These are phyloP conservation scores for Gardenia jasminoides DNA, from an alignment of 257 asterid species.

Conservation along the genomic window DNA sequence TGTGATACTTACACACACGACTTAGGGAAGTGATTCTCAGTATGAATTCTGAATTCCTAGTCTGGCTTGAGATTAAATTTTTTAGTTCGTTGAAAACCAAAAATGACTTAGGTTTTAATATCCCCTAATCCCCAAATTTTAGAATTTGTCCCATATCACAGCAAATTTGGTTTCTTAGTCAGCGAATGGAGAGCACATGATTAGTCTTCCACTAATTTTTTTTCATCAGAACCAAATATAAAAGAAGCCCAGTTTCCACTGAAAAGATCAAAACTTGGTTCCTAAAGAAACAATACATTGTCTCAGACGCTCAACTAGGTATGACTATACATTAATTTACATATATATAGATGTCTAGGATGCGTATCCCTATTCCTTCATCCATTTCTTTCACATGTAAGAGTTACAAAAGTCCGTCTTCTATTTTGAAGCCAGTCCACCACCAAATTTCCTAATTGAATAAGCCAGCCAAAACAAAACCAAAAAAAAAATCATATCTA, in stretches of 20 bases:
- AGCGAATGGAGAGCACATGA: not conserved
- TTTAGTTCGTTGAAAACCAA: not conserved
- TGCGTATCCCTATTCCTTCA: not conserved
- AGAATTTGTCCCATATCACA: no score
- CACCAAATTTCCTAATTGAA: no score
- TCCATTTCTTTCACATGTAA: not conserved
- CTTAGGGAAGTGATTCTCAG: not conserved
- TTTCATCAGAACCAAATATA: not conserved
- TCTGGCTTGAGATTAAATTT: not conserved
- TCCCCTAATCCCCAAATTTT: not conserved
- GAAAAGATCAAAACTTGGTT: not conserved
- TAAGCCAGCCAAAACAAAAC: not conserved
- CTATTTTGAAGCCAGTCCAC: not conserved
- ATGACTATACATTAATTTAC: not conserved
- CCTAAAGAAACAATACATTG: not conserved
- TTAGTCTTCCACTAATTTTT: not conserved
- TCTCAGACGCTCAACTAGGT: not conserved
- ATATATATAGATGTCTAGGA: not conserved
- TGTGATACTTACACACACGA: not conserved
- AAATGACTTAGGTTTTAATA: not conserved
- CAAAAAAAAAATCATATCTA: no score
- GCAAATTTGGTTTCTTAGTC: not conserved
- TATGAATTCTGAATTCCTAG: not conserved
- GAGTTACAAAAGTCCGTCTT: not conserved
- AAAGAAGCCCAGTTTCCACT: not conserved